Evolutionary conservation across 2,329 filamentous ascomycete species (phyloP), one percentile per base, ranked within the genome.

Genomic region (Dactylellina haptotyla): DNA sequence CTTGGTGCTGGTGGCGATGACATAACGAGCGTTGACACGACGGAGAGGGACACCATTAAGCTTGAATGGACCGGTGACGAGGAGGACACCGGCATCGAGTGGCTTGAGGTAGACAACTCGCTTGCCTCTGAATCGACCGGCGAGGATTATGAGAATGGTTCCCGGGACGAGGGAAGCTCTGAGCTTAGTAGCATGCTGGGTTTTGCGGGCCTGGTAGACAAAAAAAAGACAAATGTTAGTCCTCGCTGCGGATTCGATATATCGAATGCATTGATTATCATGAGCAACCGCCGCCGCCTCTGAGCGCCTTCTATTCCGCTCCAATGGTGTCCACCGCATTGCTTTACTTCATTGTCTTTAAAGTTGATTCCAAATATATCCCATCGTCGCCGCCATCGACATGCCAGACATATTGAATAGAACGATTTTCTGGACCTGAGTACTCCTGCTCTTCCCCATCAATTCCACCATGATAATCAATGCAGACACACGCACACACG

Each of bases 21-120:
- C 92, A 85, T 95, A 96, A 85, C 91, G 90, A 83, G 92, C 87
- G 87, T 96, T 96, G 83, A 96, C 91, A 84, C 91, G 89, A 85
- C 95, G 90, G 82, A 99, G 90, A 80, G 95, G 95, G 79, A 99
- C 95, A 84, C 95, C 95, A 87, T 99, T 99, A 87, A 99, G 90
- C 90, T 98, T 99, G 91, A 98, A 99, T 83, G 95, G 95, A 81
- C 95, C 95, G 83, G 95, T 99, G 81, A 99, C 93, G 83, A 99
- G 92, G 84, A 99, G 93, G 79, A 97, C 92, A 86, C 95, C 95
- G 87, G 97, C 92, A 82, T 92, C 87, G 82, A 99, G 93, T 85
- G 90, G 88, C 90, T 98, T 98, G 84, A 99, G 91, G 85, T 98
- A 93, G 82, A 99, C 88, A 82, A 99, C 95, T 83, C 95, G 95